These are phyloP conservation scores for Globisporangium cystogenes DNA, from an alignment of 352 stramenopile species.

Conservation along the genomic window DNA sequence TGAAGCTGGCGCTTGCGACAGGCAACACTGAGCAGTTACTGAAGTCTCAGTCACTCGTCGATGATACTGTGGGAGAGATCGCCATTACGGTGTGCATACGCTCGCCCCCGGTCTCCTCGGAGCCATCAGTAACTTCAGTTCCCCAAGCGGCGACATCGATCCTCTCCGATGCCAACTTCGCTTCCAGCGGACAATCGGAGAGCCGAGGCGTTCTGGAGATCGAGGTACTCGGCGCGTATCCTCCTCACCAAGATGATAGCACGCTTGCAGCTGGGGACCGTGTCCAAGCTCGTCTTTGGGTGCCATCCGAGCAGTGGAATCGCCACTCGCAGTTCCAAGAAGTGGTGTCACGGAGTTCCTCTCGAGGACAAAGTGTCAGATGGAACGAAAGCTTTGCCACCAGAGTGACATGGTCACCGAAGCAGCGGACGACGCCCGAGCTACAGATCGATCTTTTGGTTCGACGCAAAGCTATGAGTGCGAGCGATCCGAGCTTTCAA, in stretches of 20 bases:
- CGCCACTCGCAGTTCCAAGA: slow-evolving; percentile 2
- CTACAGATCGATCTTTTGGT: slow-evolving; percentile 1
- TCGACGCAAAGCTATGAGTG: background rate
- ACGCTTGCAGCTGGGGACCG: background rate
- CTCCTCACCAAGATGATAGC: background rate
- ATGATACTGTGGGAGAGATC: background rate
- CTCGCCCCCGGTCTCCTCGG: background rate
- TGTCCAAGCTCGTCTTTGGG: background rate
- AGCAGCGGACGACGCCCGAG: slow-evolving; percentile 2
- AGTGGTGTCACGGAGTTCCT: background rate
- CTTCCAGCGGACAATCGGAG: background rate
- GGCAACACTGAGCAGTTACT: background rate
- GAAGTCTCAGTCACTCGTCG: background rate
- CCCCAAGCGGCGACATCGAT: slow-evolving; percentile 3
- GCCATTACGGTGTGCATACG: background rate
- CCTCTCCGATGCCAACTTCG: background rate
- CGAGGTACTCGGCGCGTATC: slow-evolving; percentile 6
- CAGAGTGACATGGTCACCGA: slow-evolving; percentile 7
- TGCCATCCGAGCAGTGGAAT: slow-evolving; percentile 3
- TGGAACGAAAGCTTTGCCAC: slow-evolving; percentile 6
- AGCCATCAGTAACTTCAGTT: background rate
- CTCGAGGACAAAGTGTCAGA: background rate
- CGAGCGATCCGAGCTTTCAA: background rate
- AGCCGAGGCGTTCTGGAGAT: slow-evolving; percentile 6
- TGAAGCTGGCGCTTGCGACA: background rate